A percentile compares a stretch with the other conserved stretches of the same genome.
Conservation (phyloP, 176 grass and related monocot species). For the Lolium rigidum region DNA sequence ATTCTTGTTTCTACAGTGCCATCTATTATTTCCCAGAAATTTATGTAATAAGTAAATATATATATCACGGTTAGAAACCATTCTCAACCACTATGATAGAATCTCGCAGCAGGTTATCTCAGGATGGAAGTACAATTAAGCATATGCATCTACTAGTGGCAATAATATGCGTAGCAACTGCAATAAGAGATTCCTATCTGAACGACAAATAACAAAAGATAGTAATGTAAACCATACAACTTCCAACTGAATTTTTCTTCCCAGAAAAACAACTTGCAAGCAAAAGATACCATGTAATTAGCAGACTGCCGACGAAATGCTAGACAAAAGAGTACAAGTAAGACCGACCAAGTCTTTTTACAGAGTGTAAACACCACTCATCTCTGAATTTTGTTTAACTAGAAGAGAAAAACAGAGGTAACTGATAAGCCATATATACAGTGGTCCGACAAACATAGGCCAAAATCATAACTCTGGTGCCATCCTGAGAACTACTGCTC, state of each 20-base stretch:
- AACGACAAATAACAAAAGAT: background rate
- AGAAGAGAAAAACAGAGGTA: slow-evolving; percentile 5
- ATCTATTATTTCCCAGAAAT: too few relatives aligned
- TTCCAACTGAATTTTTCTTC: background rate
- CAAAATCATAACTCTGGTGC: slow-evolving; percentile 12
- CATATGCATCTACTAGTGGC: background rate
- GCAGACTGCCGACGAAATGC: slow-evolving; percentile 14
- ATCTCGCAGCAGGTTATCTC: background rate
- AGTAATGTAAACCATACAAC: background rate
- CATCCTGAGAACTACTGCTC: slow-evolving; percentile 32
- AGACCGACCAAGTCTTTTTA: background rate
- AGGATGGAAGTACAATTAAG: background rate
- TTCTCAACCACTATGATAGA: too few relatives aligned
- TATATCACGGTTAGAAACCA: too few relatives aligned
- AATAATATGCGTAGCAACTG: background rate
- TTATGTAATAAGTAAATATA: too few relatives aligned
- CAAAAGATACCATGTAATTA: slow-evolving; percentile 21
- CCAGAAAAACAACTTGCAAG: background rate
- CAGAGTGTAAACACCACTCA: slow-evolving; percentile 19
- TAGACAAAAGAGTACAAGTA: background rate
- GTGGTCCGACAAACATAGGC: background rate
- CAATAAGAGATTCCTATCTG: background rate
- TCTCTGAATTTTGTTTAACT: slow-evolving; percentile 22
- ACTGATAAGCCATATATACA: slow-evolving; percentile 38
- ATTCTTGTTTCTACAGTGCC: background rate